Base-by-base conservation (phyloP, 2,329 filamentous ascomycete genomes). In the Aschersonia sp. region DNA sequence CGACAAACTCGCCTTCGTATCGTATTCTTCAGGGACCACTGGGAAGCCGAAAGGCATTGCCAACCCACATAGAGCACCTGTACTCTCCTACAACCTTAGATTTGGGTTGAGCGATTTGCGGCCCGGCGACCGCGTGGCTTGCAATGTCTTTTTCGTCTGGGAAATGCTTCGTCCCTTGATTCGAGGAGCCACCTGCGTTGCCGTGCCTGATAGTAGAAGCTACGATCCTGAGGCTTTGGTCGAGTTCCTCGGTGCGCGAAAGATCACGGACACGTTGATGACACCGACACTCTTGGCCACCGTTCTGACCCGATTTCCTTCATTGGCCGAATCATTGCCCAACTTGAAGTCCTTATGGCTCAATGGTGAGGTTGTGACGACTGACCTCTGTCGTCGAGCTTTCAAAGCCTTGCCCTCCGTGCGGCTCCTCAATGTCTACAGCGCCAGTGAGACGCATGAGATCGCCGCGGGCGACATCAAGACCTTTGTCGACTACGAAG, bases 121-220 rank as follows among this genome's bases (percentile, higher is more conserved):
- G 14, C 81, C 80, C 0, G 84, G 84, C 12, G 85, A 88, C 55
- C 76, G 85, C 6, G 84, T 89, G 9, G 85, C 85, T n/a, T 89
- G 85, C 66, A 90, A 89, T 68, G 85, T 89, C 50, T 90, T 89
- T 63, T 90, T 90, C 59, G 73, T 89, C 44, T 90, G 85, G 85
- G 85, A 90, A 61, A 88, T 89, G 49, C 63, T 90, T 47, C 81
- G 85, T 5, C 85, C 85, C 7, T 68, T 90, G 43, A 60, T 90
- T 47, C 76, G 85, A 47, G 85, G 85, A 55, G 85, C 84, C 3
- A 87, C 85, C 0, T 82, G 86, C 5, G 75, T 88, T 29, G 76
- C 81, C 4, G 78, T 89, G 12, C 83, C 85, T 1, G 85, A 90
- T 55, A 78, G 85, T 55, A 75, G 73, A 37, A 88, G 84, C 64